Base-by-base conservation (phyloP, 495 filamentous ascomycete species). In the Astrothelium subdiscretum region DNA sequence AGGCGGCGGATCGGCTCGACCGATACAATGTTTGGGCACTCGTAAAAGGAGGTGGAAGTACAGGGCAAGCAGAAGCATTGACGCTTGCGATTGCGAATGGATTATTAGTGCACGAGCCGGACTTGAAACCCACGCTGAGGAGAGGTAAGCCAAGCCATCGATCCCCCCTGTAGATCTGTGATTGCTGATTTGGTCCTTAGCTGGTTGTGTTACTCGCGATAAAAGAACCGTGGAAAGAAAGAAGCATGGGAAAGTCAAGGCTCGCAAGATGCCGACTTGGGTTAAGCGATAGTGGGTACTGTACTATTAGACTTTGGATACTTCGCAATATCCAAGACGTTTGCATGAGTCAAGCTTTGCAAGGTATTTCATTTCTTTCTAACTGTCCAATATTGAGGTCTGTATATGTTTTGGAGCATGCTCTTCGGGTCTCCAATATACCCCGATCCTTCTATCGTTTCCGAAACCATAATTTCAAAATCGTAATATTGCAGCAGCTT, bases 191-290 rank as follows among this genome's bases (percentile, higher is more conserved):
- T 51, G 51, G 42, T 68, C 62, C 66, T 67, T 69, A 98, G 95
- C 92, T 71, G 94, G 94, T 60, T 88, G 85, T 71, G 82, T 97
- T 62, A 96, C 91, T 59, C 87, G 95, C 66, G 92, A 99, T 82
- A 83, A 88, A 43, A 88, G 92, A 73, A 84, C 79, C 59, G 95
- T 97, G 63, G 94, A 99, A 78, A 91, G 94, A 69, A 99, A 99
- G 87, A 99, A 99, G 84, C 83, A 91, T 27, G 94, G 94, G 67
- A 87, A 89, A 66, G 73, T 96, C 74, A 97, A 97, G 80, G 92
- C 94, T 44, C 87, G 94, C 76, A 99, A 99, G 83, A 94, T 90
- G 86, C 95, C 92, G 61, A 81, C 95, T 66, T 99, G 94, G 94
- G 92, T 97, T 78, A 97, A 97, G 84, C 80, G 85, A 77, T 88